Percentiles rank a stretch among this genome's conserved stretches.
These are phyloP conservation scores for Ogataea salicorniae DNA, from an alignment of 805 yeast species.

Conservation along the genomic window DNA sequence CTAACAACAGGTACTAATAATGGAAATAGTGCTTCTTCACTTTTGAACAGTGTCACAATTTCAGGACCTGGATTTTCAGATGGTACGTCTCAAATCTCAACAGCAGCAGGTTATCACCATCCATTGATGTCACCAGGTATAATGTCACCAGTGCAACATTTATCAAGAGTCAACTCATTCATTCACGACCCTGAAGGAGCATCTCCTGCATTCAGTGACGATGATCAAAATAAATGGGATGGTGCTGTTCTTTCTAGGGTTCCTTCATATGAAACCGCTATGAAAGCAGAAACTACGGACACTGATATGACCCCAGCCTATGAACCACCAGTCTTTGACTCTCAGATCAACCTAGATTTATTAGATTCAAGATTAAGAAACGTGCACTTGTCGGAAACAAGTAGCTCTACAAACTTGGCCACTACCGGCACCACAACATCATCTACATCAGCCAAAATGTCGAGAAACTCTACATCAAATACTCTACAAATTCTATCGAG, in stretches of 20 bases:
- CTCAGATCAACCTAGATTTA: slow-evolving; percentile 29
- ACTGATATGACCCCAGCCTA: slow-evolving; percentile 70
- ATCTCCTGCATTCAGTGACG: slow-evolving; percentile 1
- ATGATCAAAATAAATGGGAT: slow-evolving; percentile 12
- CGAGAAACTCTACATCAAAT: slow-evolving; percentile 11
- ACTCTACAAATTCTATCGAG: slow-evolving; percentile 3
- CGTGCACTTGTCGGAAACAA: slow-evolving; percentile 12
- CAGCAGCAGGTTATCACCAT: slow-evolving; percentile 7
- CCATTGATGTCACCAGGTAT: slow-evolving; percentile 33
- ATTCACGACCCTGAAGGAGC: slow-evolving; percentile 17
- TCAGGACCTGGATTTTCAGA: slow-evolving; percentile 21
- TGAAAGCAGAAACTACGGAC: slow-evolving; percentile 45
- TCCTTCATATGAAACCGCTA: slow-evolving; percentile 81
- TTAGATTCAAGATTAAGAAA: slow-evolving; percentile 28
- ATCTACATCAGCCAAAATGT: slow-evolving; percentile 7
- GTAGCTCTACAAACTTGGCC: not conserved
- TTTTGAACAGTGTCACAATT: slow-evolving; percentile 2
- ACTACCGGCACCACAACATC: not conserved
- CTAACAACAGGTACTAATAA: not conserved
- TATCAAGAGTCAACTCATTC: slow-evolving; percentile 56
- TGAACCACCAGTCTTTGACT: slow-evolving; percentile 44
- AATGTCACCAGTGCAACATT: slow-evolving; percentile 50
- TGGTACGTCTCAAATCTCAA: slow-evolving; percentile 12
- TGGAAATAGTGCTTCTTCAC: not conserved
- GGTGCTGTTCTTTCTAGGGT: slow-evolving; percentile 45